Evolutionary conservation across 345 rosid genomes (phyloP).

Genomic region (Limnanthes douglasii): DNA sequence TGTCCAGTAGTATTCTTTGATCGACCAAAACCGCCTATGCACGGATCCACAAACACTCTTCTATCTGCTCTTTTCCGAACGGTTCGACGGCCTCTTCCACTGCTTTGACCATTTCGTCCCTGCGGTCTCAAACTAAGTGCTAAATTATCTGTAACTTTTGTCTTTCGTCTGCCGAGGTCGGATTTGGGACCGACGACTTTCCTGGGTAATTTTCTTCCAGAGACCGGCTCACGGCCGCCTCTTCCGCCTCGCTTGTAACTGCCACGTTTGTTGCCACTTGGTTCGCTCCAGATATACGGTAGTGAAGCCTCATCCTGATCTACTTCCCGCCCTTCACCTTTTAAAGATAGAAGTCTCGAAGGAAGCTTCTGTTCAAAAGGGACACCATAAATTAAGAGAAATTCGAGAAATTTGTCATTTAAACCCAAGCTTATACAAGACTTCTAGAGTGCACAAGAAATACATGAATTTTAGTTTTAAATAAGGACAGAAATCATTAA

Average conservation of each 20-base stretch:
- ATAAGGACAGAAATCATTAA: too few species aligned
- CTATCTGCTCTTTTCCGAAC: slow-evolving; percentile 70
- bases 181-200: slow-evolving; percentile 25
- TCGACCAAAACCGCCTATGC: slow-evolving; percentile 7
- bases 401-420: background rate
- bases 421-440: background rate
- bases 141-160: slow-evolving; percentile 19
- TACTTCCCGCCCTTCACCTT: slow-evolving; percentile 26
- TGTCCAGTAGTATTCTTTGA: slow-evolving; percentile 7
- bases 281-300: too few species aligned
- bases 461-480: too few species aligned
- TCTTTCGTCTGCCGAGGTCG: slow-evolving; percentile 21
- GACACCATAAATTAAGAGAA: background rate
- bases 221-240: slow-evolving; percentile 36
- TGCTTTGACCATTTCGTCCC: slow-evolving; percentile 23
- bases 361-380: slow-evolving; percentile 38
- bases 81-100: slow-evolving; percentile 71
- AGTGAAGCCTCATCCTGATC: slow-evolving; percentile 15
- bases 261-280: slow-evolving; percentile 28
- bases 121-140: slow-evolving; percentile 27
- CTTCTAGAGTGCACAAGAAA: too few species aligned
- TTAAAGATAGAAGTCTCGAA: slow-evolving; percentile 21
- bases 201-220: slow-evolving; percentile 31
- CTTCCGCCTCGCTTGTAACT: slow-evolving; percentile 42
- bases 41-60: slow-evolving; percentile 12